Conservation (phyloP, 441 rosid genomes). For the Codiaeum variegatum region DNA sequence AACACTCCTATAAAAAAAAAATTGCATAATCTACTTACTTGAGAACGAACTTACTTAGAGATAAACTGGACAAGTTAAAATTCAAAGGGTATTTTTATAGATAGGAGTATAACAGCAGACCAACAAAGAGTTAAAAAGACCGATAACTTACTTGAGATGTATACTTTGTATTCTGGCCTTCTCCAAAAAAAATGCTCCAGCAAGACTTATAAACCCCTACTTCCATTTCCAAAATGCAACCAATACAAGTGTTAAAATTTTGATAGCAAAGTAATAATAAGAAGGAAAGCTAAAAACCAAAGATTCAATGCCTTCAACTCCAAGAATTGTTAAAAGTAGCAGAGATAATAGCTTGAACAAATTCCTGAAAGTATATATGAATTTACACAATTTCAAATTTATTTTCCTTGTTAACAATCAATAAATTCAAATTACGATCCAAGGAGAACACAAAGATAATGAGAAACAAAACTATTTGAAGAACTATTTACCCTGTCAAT, state of each 20-base stretch:
- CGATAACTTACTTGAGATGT: conserved; percentile 71
- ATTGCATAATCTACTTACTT: too few relatives aligned
- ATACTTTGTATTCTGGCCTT: conserved; percentile 62
- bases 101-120: neutral
- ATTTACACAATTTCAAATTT: too few relatives aligned
- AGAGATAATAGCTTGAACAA: conserved; percentile 66
- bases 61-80: neutral
- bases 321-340: conserved; percentile 85
- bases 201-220: conserved; percentile 95
- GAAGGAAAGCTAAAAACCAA: too few relatives aligned
- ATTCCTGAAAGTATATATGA: conserved; percentile 77
- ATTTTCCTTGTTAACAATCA: neutral
- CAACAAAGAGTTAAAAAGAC: neutral
- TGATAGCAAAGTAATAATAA: too few relatives aligned
- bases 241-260: neutral
- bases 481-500: too few relatives aligned
- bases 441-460: neutral
- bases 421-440: neutral
- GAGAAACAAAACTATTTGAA: neutral
- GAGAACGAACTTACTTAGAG: too few relatives aligned
- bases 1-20: too few relatives aligned
- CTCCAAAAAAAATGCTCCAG: conserved; percentile 66
- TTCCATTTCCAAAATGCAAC: conserved; percentile 43
- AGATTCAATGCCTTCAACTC: conserved; percentile 31
- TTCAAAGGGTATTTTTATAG: neutral